Evolutionary conservation across 306 rosid species (phyloP), one percentile per base, ranked within the genome.

Genomic region (Trifolium dubium): DNA sequence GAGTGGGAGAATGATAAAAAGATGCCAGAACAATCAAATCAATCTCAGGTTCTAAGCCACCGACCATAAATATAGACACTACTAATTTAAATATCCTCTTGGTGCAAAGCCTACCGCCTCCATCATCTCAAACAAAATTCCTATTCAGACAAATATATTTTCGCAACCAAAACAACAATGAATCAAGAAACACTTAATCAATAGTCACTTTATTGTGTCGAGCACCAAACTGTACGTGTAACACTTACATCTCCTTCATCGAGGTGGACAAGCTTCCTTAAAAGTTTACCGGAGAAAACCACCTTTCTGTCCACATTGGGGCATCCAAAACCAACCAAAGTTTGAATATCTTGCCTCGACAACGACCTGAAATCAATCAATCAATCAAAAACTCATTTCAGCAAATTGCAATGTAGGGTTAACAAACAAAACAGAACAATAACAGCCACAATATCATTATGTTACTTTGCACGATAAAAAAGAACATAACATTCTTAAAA

Each of bases 231-330:
- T 9, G 67, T 43, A 56, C 1, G 5, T 23, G 54, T 61, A 8
- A 41, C 11, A 74, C 98, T 91, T 83, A 91, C 98, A 85, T 94
- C 98, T 87, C 97, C 98, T 83, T 94, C 98, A 64, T 94, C 98
- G 23, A 94, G 95, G 85, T 94, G 96, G 74, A 70, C 88, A 29
- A 71, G 90, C 86, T 88, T 91, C 85, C 98, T 89, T 10, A 94
- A 82, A 72, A 94, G 88, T 78, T 91, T 94, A 17, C 92, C 85
- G 39, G 98, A 91, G 80, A 91, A 94, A 89, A 91, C 95, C 79
- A 94, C 95, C 81, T 87, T 91, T 77, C 84, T 89, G 82, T 94
- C 97, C 9, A 69, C 79, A 80, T 81, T 94, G 17, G 95, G 96
- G 85, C 98, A 94, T 70, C 98, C 98, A 74, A 85, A 89, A 82